Evolutionary conservation across 805 yeast genomes (phyloP), one percentile per base, ranked within the genome.

Genomic region (Yarrowia sp.): DNA sequence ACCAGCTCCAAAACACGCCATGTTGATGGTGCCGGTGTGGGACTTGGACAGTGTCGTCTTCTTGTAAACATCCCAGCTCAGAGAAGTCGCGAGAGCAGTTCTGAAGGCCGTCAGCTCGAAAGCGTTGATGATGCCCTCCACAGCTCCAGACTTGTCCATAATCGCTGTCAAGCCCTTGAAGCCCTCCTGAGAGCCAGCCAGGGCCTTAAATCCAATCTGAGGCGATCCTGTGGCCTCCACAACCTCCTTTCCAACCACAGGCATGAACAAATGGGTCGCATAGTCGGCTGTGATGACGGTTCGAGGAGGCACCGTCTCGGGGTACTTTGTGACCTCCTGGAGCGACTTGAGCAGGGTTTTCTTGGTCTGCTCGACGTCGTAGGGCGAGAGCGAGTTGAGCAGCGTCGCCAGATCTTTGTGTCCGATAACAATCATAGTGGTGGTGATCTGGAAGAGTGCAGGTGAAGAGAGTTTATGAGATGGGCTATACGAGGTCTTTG

Each of bases 261-360:
- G 62, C 62, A 58, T 58, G 42, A 58, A 58, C 10, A 58, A 42
- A 33, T 42, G 53, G 42, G 62, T 58, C 2, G 53, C 62, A 13
- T 58, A 33, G 25, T 32, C 42, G 9, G 62, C 41, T 18, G 41
- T 55, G 18, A 58, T 58, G 42, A 58, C 62, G 4, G 62, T 44
- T 24, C 62, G 31, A 18, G 29, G 53, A 6, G 62, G 62, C 6
- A 58, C 35, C 4, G 47, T 38, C 19, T 55, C 47, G 12, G 61
- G 61, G 25, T 38, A 39, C 61, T 55, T 29, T 13, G 31, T 25
- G 21, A 38, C 61, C n/a, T 38, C 47, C 47, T 55, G 46, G 24
- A 55, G 61, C 2, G 47, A 19, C 6, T 13, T 19, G 12, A 38
- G 46, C 7, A 55, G 61, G 12, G 46, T 9, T 12, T 27, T 39